These are phyloP conservation scores for Hypoxylon sp. DNA, from an alignment of 2,329 filamentous ascomycete species.

Conservation along the genomic window DNA sequence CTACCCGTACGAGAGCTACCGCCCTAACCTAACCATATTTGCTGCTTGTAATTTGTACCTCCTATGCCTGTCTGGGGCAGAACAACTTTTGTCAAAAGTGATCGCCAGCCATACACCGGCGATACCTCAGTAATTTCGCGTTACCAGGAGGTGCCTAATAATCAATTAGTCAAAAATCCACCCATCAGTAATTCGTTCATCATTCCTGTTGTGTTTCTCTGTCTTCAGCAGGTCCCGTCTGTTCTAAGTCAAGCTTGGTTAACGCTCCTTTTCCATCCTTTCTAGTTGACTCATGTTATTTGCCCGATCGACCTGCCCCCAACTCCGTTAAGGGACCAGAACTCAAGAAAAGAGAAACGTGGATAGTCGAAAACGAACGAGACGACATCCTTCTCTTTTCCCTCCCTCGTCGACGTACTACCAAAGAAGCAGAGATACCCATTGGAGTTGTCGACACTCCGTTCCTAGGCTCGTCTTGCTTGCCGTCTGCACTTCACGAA, in stretches of 20 bases:
- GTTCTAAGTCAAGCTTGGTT: conserved; percentile 32
- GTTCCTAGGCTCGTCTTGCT: conserved; percentile 17
- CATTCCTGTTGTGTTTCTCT: conserved; percentile 11
- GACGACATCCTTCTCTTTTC: conserved; percentile 6
- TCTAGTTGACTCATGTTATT: conserved; percentile 2
- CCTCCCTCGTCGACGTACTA: conserved; percentile 17
- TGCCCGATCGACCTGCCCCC: conserved; percentile 2
- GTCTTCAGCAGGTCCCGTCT: conserved; percentile 8
- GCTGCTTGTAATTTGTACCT: conserved; percentile 30
- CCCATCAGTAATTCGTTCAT: conserved; percentile 24
- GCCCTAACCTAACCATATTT: conserved; percentile 26
- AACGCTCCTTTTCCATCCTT: conserved; percentile 32
- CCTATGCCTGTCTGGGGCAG: conserved; percentile 22
- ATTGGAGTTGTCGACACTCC: conserved; percentile 32
- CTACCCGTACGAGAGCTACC: conserved; percentile 17
- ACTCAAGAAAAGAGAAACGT: conserved; percentile 8
- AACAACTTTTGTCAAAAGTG: conserved; percentile 30
- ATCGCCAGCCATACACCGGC: conserved; percentile 36
- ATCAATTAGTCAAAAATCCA: conserved; percentile 28
- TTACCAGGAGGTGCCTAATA: conserved; percentile 25
- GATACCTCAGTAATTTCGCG: conserved; percentile 30
- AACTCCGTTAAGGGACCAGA: conserved; percentile 10
- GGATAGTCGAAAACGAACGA: conserved; percentile 14
- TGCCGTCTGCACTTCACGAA: conserved; percentile 18
- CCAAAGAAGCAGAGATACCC: conserved; percentile 26